Evolutionary conservation across 2,329 filamentous ascomycete genomes (phyloP).

Genomic region (Zymoseptoria passerinii): DNA sequence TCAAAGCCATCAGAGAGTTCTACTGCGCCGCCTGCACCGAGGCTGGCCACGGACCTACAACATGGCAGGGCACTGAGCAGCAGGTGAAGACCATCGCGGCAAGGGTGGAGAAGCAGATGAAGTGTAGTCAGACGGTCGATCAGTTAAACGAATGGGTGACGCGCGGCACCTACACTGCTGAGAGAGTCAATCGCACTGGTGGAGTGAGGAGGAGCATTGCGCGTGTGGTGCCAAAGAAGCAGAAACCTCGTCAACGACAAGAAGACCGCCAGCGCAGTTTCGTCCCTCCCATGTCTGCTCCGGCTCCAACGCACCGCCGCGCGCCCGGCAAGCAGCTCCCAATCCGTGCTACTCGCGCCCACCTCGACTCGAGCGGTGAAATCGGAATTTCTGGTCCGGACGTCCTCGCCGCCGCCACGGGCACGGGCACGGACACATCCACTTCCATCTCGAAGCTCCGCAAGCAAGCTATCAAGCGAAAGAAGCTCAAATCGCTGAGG

Average conservation of each 20-base stretch:
- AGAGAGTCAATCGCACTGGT: background rate
- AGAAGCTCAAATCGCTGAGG: background rate
- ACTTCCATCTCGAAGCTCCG: background rate
- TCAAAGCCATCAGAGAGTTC: slow-evolving; percentile 23
- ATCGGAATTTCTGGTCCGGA: background rate
- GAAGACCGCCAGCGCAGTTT: background rate
- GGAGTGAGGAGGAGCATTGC: background rate
- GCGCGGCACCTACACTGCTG: background rate
- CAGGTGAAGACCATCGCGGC: background rate
- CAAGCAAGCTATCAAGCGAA: background rate
- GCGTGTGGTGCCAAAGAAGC: background rate
- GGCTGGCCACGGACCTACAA: slow-evolving; percentile 35
- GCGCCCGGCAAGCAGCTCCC: background rate
- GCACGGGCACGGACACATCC: background rate
- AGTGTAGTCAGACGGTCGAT: background rate
- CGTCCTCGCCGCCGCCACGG: background rate
- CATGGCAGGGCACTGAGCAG: slow-evolving; percentile 40
- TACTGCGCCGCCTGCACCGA: slow-evolving; percentile 43
- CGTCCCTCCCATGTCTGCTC: background rate
- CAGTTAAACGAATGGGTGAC: background rate
- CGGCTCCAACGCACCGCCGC: no score
- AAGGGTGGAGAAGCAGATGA: background rate
- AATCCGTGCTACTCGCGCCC: background rate
- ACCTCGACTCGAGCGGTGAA: background rate
- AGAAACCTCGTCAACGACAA: background rate